phyloP scores from a whole-genome alignment of 768 basidiomycete genomes.

The Punctularia strigosozonata region DNA sequence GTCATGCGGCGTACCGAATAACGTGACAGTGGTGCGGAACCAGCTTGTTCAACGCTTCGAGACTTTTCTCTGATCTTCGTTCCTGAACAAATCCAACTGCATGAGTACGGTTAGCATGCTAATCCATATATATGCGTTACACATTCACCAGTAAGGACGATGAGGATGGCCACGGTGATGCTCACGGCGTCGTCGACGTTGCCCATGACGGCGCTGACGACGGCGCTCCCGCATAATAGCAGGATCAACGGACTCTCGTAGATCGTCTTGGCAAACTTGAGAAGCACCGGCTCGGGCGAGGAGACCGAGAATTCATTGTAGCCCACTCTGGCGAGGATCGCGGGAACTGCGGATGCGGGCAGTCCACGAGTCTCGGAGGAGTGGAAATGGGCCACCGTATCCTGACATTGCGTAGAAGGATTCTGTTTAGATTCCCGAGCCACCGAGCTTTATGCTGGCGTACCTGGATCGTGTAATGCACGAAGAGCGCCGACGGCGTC shows the following conservation, averaged over 20 bases:
- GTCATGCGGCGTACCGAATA: conserved; percentile 33
- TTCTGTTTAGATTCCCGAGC: conserved; percentile 1
- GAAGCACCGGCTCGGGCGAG: conserved; percentile 62
- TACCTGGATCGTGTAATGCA: conserved; percentile 55
- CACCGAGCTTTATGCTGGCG: conserved; percentile 12
- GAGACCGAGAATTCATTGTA: conserved; percentile 93
- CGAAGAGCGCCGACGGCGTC: conserved; percentile 59
- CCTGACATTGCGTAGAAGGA: too few relatives aligned
- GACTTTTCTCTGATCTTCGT: conserved; percentile 84
- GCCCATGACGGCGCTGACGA: conserved; percentile 87
- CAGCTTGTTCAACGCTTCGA: conserved; percentile 92
- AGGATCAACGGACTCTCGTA: conserved; percentile 92
- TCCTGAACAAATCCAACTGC: conserved; percentile 93
- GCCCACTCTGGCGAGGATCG: conserved; percentile 57
- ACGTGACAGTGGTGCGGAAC: conserved; percentile 96
- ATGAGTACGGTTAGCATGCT: not conserved
- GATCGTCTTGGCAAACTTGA: conserved; percentile 92
- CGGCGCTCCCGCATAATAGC: conserved; percentile 80
- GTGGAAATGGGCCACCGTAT: conserved; percentile 60
- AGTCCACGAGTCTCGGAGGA: conserved; percentile 57
- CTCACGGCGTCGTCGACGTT: conserved; percentile 91
- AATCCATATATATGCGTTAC: not conserved
- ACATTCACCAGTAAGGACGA: conserved; percentile 78
- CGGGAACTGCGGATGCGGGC: conserved; percentile 44
- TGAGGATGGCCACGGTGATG: conserved; percentile 84